Evolutionary conservation across 2,329 filamentous ascomycete species (phyloP), one percentile per base, ranked within the genome.

Genomic region (Botrytis fabae): DNA sequence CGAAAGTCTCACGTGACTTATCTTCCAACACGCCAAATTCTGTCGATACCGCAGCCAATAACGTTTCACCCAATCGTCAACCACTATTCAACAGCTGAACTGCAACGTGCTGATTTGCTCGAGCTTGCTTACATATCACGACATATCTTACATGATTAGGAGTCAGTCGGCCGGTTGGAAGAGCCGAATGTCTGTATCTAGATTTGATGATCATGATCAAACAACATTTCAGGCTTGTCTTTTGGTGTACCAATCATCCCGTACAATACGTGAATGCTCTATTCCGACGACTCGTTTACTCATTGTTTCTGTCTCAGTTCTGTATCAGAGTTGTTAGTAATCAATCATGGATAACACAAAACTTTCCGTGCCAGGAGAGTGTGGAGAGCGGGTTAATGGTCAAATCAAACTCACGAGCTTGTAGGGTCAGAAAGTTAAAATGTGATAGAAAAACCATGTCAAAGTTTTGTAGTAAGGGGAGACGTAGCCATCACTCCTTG

Each of bases 401-500:
- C 16, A 46, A 22, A 65, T 35, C 22, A 48, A 48, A 48, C n/a
- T 35, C 20, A 35, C 28, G 32, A 42, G 74, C 75, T 38, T 77
- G 75, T 68, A 70, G 74, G 48, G 57, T 73, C 3, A 68, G 75
- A 73, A 78, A 77, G 32, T 70, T 78, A 57, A 89, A 88, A 76
- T 89, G 87, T 78, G 86, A 89, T 78, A 85, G 87, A 61, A 80
- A 81, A 83, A 69, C 86, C 87, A 70, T 89, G 87, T 79, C 79
- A 82, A 25, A 86, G 88, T 78, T 89, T 86, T 76, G 77, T 83
- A 57, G 86, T 85, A 73, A 87, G 86, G 77, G 85, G 82, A 65
- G 84, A 84, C 5, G 78, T 80, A 18, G 72, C 71, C 9, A 79
- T 81, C 10, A 73, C 75, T 62, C 69, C 75, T 16, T 89, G 87